phyloP scores from a whole-genome alignment of 805 yeast species.

The Komagataella pseudopastoris region DNA sequence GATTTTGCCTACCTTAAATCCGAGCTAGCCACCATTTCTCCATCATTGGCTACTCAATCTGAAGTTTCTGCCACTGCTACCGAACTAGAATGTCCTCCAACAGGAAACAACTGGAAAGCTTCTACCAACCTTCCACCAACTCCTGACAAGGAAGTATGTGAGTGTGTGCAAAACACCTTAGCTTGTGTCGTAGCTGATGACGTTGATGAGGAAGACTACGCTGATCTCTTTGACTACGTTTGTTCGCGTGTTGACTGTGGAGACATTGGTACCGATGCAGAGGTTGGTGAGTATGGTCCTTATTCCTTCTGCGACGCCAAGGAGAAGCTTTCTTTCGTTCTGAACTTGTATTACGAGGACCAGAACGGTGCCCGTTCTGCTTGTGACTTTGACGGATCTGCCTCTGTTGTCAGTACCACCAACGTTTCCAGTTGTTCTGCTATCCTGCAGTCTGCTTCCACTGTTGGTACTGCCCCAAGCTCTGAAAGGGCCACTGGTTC shows the following conservation, averaged over 20 bases:
- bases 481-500: slow-evolving; percentile 12
- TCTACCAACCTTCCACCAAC: slow-evolving; percentile 63
- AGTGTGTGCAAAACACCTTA: slow-evolving; percentile 40
- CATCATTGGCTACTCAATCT: slow-evolving; percentile 25
- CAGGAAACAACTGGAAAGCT: slow-evolving; percentile 52
- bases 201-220: slow-evolving; percentile 42
- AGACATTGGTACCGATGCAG: slow-evolving; percentile 49
- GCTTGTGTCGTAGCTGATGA: slow-evolving; percentile 43
- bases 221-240: slow-evolving; percentile 39
- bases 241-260: slow-evolving; percentile 50
- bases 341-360: slow-evolving; percentile 48
- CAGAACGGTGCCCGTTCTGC: slow-evolving; percentile 33
- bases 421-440: slow-evolving; percentile 37
- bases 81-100: slow-evolving; percentile 31
- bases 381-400: slow-evolving; percentile 64
- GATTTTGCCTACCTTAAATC: slow-evolving; percentile 48
- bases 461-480: slow-evolving; percentile 17
- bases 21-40: slow-evolving; percentile 38
- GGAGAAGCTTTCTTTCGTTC: slow-evolving; percentile 53
- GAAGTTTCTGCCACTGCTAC: slow-evolving; percentile 22
- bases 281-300: slow-evolving; percentile 58
- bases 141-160: slow-evolving; percentile 54
- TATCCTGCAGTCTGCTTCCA: slow-evolving; percentile 29
- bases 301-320: slow-evolving; percentile 59
- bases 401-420: slow-evolving; percentile 30